Base-by-base conservation (phyloP, 164 flowering plant species). In the Malania oleifera region DNA sequence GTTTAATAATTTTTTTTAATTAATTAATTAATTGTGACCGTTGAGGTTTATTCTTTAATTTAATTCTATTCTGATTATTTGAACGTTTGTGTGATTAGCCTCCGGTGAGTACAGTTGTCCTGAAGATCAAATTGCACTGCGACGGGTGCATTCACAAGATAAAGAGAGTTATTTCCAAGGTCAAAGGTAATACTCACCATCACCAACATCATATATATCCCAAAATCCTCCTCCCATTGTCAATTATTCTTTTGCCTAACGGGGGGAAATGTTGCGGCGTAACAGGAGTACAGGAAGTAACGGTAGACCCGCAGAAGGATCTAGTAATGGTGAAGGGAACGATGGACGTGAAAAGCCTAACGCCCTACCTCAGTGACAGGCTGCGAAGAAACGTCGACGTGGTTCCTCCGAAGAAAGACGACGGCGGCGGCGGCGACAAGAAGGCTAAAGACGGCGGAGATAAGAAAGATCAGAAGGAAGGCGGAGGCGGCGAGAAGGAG, bases 111-210 rank as follows among this genome's bases (percentile, higher is more conserved):
- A 77, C 90, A 41, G 77, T 76, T 47, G 85, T 76, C 25, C n/a
- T 86, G 62, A 86, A 81, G 74, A 80, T 79, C 27, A 62, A 69
- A 40, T 55, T 83, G 38, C 98, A 91, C 61, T 91, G 98, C 57
- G 96, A 85, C 0, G 98, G 95, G 13, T 91, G 98, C 77, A 80
- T 75, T 10, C 62, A 68, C 7, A 91, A 81, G 57, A 83, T 93
- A 0, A 67, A 67, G 22, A 67, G 63, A 53, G 70, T 73, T n/a
- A 74, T 90, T 19, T 8, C n/a, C 1, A 90, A 84, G 56, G 48
- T 49, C 44, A 71, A 80, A 61, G 98, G 98, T 92, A 27, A 53
- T 5, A 12, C 5, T 43, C 5, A 17, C 22, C 5, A 20, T 10
- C 46, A 20, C 6, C 5, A 17, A 17, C 7, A 7, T 43, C 18